These are phyloP conservation scores for Tolypocladium inflatum DNA, from an alignment of 2,329 filamentous ascomycete species.

Conservation along the genomic window DNA sequence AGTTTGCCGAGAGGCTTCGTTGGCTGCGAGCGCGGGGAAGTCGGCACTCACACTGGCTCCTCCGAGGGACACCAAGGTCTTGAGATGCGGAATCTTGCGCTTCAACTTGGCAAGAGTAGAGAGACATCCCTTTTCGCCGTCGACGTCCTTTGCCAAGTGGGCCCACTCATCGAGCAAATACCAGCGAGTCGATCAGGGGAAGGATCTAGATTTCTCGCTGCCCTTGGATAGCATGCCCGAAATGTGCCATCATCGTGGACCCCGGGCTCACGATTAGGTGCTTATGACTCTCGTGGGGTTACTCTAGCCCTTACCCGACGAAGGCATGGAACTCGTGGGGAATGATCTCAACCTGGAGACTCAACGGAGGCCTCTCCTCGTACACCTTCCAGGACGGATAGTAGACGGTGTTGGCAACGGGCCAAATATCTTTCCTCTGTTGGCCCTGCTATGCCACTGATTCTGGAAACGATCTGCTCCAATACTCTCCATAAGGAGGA, in stretches of 20 bases:
- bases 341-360: constrained; percentile 43
- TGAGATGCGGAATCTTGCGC: constrained; percentile 42
- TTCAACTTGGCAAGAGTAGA: constrained; percentile 51
- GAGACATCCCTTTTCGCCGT: constrained; percentile 51
- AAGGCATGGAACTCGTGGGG: constrained; percentile 60
- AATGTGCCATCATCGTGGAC: too few species aligned
- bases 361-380: constrained; percentile 48
- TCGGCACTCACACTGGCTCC: constrained; percentile 53
- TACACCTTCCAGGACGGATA: constrained; percentile 59
- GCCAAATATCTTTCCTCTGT: not conserved
- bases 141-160: constrained; percentile 49
- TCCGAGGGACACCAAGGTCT: constrained; percentile 55
- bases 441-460: not conserved
- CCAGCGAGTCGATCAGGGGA: not conserved
- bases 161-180: constrained; percentile 51
- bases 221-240: too few species aligned
- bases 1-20: constrained; percentile 32
- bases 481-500: too few species aligned
- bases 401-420: constrained; percentile 37
- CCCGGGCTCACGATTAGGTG: too few species aligned
- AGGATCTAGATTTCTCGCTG: not conserved
- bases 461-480: not conserved
- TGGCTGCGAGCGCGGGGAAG: constrained; percentile 47
- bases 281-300: too few species aligned
- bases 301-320: constrained; percentile 29